These are phyloP conservation scores for Lenzites betulinus DNA, from an alignment of 768 basidiomycete species.

Conservation along the genomic window DNA sequence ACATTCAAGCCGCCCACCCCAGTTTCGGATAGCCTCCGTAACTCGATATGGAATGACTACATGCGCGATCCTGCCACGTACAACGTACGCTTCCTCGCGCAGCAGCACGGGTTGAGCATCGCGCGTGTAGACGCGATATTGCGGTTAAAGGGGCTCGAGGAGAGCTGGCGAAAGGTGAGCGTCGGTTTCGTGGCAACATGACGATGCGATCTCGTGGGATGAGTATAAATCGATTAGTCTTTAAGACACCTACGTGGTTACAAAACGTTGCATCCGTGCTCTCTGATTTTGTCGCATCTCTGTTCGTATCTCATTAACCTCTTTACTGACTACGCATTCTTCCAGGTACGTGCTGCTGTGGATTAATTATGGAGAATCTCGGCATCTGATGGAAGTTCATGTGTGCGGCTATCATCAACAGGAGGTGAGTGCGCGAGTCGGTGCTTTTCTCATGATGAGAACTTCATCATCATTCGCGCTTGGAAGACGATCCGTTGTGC, in stretches of 20 bases:
- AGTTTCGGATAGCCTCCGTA: conserved; percentile 61
- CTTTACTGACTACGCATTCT: conserved; percentile 21
- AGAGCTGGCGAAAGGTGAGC: conserved; percentile 69
- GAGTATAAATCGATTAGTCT: conserved; percentile 90
- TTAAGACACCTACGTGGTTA: conserved; percentile 83
- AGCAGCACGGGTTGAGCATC: conserved; percentile 63
- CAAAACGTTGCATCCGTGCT: conserved; percentile 45
- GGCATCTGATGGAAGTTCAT: background rate
- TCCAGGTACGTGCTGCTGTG: conserved; percentile 22
- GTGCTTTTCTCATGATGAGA: conserved; percentile 47
- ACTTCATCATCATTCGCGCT: conserved; percentile 66
- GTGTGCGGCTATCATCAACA: conserved; percentile 17
- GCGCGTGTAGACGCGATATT: conserved; percentile 85
- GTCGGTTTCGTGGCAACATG: background rate
- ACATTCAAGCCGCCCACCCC: conserved; percentile 82
- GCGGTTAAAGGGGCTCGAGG: conserved; percentile 78
- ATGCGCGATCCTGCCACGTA: conserved; percentile 58
- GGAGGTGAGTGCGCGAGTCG: conserved; percentile 42
- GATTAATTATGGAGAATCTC: background rate
- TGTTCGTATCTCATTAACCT: conserved; percentile 24
- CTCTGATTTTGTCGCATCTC: conserved; percentile 33
- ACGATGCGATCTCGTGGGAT: conserved; percentile 47
- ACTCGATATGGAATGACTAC: conserved; percentile 60
- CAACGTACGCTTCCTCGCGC: conserved; percentile 61
- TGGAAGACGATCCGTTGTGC: conserved; percentile 56